phyloP scores from a whole-genome alignment of 2,329 filamentous ascomycete species.

The Penicillium sp. region DNA sequence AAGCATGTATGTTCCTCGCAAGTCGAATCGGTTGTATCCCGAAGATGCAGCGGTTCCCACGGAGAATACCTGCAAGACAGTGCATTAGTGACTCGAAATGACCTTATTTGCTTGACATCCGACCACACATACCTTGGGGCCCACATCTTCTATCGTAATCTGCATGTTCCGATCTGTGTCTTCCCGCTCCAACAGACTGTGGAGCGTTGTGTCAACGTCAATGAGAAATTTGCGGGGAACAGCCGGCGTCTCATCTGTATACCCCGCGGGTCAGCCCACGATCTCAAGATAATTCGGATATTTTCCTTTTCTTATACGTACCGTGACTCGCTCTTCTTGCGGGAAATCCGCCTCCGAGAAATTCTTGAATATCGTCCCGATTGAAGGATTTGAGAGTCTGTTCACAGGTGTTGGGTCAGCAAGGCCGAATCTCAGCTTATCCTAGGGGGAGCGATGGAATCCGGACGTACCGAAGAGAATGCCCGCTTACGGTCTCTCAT shows the following conservation, averaged over 20 bases:
- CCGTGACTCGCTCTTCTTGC: no score
- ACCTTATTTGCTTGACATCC: not conserved
- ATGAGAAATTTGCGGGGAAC: constrained; percentile 73
- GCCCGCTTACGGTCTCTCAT: constrained; percentile 44
- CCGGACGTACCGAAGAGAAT: constrained; percentile 51
- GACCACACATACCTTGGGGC: constrained; percentile 62
- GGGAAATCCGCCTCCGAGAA: no score
- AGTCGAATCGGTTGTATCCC: constrained; percentile 76
- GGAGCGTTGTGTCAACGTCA: constrained; percentile 73
- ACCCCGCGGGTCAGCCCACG: no score
- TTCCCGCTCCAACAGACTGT: constrained; percentile 70
- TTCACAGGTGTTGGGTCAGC: no score
- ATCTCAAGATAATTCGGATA: no score
- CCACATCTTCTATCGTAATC: constrained; percentile 92
- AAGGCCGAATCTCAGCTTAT: no score
- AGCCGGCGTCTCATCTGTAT: constrained; percentile 61
- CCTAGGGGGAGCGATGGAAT: no score
- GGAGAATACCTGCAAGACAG: constrained; percentile 62
- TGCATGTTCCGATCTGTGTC: constrained; percentile 92
- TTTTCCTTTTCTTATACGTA: no score
- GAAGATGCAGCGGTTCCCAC: constrained; percentile 77
- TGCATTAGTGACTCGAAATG: no score
- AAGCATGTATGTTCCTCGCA: constrained; percentile 93
- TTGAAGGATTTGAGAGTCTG: constrained; percentile 27
- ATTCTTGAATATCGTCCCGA: no score